Base-by-base conservation (phyloP, 352 stramenopile genomes). In the Pythium insidiosum region DNA sequence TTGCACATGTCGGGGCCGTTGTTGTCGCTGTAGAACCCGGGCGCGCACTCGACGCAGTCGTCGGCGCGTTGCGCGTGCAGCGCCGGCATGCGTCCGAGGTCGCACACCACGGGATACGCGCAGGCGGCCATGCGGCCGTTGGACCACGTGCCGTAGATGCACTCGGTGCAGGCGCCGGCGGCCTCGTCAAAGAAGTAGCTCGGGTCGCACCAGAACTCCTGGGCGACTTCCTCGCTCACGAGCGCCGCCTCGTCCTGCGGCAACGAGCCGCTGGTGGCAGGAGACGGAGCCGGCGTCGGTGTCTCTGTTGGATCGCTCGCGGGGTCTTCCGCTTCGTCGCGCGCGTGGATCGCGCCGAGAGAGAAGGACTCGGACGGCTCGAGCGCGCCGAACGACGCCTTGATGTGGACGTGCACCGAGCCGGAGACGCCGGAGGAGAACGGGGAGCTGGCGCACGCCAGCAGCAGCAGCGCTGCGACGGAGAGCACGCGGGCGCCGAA, bases 101-200 rank as follows among this genome's bases (percentile, higher is more conserved):
- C 33, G 30, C 63, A 73, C 16, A 39, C 37, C 18, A 73, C 63
- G 0, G 63, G 63, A 40, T 69, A 69, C 43, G 52, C 49, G 41
- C 63, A 73, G 30, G 6, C 58, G 24, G 41, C 49, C 63, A 73
- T 73, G 30, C 60, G 58, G 44, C 63, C 63, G 37, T 64, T 59
- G 24, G 63, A 73, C 60, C 59, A 73, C 30, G 60, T 73, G 47
- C 63, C 63, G 46, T 68, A 73, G 35, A 56, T 35, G 39, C 63
- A 73, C 36, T 73, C 63, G 19, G 44, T 48, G 29, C 63, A 73
- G 6, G 19, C 46, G 4, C 31, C 20, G 22, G 31, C 23, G 6
- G 54, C 49, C 9, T 65, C 31, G 39, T 70, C 51, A 50, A 53
- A 73, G 50, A 63, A 73, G 44, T 60, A 65, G 56, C 63, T 68